phyloP scores from a whole-genome alignment of 2,329 filamentous ascomycete species.

The Teratosphaeriaceae sp. region DNA sequence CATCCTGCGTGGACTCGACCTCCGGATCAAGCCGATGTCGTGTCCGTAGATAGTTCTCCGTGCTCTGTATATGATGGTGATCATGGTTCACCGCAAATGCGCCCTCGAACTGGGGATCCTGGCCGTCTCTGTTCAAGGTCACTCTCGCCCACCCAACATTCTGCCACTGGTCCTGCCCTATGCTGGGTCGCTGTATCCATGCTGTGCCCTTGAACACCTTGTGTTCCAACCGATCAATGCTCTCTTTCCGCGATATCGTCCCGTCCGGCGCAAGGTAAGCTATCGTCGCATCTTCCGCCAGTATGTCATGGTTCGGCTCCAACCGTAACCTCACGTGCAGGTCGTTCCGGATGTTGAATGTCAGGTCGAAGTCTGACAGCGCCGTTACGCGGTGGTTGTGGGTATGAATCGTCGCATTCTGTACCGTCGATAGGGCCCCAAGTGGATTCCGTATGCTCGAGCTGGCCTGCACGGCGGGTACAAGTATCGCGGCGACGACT shows the following conservation, averaged over 20 bases:
- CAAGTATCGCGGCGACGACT: conserved; percentile 7
- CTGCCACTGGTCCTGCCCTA: conserved; percentile 57
- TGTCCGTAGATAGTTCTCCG: conserved; percentile 65
- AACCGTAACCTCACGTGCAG: conserved; percentile 72
- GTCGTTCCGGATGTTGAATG: conserved; percentile 62
- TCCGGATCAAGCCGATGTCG: conserved; percentile 65
- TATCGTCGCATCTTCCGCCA: conserved; percentile 68
- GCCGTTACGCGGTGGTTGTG: conserved; percentile 73
- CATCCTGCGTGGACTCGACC: conserved; percentile 43
- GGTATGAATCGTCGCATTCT: conserved; percentile 70
- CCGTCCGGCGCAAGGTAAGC: conserved; percentile 69
- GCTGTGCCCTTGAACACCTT: conserved; percentile 77
- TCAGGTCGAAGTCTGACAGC: conserved; percentile 75
- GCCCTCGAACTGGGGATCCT: conserved; percentile 77
- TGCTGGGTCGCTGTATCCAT: conserved; percentile 56
- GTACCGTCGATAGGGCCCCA: conserved; percentile 63
- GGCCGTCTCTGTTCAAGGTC: conserved; percentile 68
- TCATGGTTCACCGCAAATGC: conserved; percentile 75
- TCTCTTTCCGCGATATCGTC: conserved; percentile 56
- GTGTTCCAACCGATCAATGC: conserved; percentile 65
- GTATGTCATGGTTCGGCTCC: conserved; percentile 85
- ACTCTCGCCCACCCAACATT: conserved; percentile 84
- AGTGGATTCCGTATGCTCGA: conserved; percentile 73
- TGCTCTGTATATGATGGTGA: conserved; percentile 79
- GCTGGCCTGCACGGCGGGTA: conserved; percentile 19